Evolutionary conservation across 2,329 filamentous ascomycete species (phyloP).

Genomic region (Trichoderma cornu-damae): DNA sequence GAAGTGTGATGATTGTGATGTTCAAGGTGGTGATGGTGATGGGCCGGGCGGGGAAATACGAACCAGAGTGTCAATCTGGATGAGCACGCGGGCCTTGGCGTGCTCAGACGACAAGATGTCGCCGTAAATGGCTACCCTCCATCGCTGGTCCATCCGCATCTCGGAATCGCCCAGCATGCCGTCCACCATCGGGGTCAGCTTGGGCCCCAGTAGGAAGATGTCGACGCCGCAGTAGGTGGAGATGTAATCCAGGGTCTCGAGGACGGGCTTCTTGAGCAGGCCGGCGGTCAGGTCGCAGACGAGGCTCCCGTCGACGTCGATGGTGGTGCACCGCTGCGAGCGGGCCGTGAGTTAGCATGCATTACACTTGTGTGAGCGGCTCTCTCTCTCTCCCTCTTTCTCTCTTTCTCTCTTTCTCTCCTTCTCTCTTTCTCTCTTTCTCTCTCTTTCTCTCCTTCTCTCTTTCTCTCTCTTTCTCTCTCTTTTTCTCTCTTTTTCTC

Average conservation of each 20-base stretch:
- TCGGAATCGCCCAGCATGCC: conserved; percentile 72
- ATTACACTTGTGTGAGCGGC: too few relatives aligned
- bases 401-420: too few relatives aligned
- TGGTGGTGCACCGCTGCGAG: conserved; percentile 76
- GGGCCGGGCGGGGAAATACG: conserved; percentile 2
- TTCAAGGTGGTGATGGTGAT: too few relatives aligned
- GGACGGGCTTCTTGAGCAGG: conserved; percentile 68
- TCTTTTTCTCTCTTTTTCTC: too few relatives aligned
- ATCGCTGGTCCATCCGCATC: conserved; percentile 81
- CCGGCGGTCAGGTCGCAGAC: conserved; percentile 68
- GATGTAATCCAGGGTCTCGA: conserved; percentile 80
- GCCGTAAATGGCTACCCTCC: conserved; percentile 89
- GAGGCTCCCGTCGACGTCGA: conserved; percentile 88
- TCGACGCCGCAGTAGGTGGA: conserved; percentile 88
- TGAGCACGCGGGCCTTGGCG: conserved; percentile 90
- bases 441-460: too few relatives aligned
- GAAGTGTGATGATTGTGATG: too few relatives aligned
- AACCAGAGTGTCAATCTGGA: conserved; percentile 95
- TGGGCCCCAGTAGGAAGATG: conserved; percentile 91
- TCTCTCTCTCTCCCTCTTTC: too few relatives aligned
- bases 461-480: too few relatives aligned
- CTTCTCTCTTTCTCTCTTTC: too few relatives aligned
- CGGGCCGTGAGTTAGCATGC: conserved; percentile 19
- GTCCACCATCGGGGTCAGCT: conserved; percentile 72
- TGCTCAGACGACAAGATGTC: conserved; percentile 94